A percentile compares a stretch with the other conserved stretches of the same genome.
phyloP scores from a whole-genome alignment of 192 early-diverging fungal genomes.

The Coemansia javaensis region DNA sequence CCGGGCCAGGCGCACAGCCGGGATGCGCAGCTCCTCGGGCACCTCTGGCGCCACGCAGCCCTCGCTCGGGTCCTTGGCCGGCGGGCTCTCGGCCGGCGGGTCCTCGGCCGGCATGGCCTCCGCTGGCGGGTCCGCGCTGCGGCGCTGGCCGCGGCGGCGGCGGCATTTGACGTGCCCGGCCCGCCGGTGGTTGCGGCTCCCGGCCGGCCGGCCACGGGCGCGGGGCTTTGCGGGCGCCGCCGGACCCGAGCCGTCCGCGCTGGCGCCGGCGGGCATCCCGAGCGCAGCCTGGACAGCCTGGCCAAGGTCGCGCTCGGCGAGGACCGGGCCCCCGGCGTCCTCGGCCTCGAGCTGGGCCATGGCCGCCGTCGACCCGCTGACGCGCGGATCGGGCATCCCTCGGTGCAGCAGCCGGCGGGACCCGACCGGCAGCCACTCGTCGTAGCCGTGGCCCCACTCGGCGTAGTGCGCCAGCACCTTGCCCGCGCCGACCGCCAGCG shows the following conservation, averaged over 20 bases:
- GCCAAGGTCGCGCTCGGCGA: conserved; percentile 16
- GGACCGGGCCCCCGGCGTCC: background rate
- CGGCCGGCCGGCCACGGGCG: conserved; percentile 17
- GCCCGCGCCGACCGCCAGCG: conserved; percentile 14
- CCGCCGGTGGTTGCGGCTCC: conserved; percentile 30
- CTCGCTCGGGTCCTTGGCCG: too few species aligned
- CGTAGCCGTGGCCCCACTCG: conserved; percentile 34
- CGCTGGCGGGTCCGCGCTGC: background rate
- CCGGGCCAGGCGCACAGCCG: conserved; percentile 16
- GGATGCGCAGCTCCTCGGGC: conserved; percentile 32
- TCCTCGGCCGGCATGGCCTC: background rate
- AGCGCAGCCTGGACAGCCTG: conserved; percentile 5
- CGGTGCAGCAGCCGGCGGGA: conserved; percentile 27
- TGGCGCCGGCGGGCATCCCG: background rate
- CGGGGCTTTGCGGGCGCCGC: background rate
- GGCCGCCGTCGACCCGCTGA: conserved; percentile 3
- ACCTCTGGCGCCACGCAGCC: conserved; percentile 8
- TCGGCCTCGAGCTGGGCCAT: background rate
- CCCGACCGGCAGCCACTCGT: conserved; percentile 42
- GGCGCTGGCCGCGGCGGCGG: background rate
- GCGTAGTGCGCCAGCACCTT: conserved; percentile 41
- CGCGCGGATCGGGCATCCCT: conserved; percentile 6
- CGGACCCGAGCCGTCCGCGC: too few species aligned
- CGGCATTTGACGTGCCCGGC: conserved; percentile 30
- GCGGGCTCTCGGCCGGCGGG: background rate